Percentiles rank a stretch among this genome's conserved stretches.
phyloP scores from a whole-genome alignment of 257 asterid species.

The Schizonepeta tenuifolia region DNA sequence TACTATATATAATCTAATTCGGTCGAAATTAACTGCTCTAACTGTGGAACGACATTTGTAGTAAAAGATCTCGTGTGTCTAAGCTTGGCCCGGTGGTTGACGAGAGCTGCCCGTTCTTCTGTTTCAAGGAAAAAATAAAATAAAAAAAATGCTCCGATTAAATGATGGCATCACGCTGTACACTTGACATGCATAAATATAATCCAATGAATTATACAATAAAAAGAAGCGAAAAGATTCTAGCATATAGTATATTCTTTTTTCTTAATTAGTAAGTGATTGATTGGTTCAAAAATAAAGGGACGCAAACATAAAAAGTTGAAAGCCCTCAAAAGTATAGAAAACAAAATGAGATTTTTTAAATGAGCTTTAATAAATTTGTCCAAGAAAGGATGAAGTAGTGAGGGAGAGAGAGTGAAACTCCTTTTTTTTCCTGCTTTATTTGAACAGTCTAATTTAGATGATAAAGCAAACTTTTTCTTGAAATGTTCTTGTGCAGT shows the following conservation, averaged over 20 bases:
- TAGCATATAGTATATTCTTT: not conserved
- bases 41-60: not conserved
- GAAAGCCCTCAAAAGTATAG: constrained; percentile 46
- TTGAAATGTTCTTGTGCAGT: constrained; percentile 12
- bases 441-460: constrained; percentile 21
- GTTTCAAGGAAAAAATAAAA: no score
- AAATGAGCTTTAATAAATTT: constrained; percentile 41
- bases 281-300: no score
- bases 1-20: constrained; percentile 13
- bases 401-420: constrained; percentile 18
- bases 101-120: constrained; percentile 71
- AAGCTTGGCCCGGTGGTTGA: constrained; percentile 71
- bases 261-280: no score
- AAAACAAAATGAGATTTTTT: constrained; percentile 40
- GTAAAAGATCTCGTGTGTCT: constrained; percentile 9
- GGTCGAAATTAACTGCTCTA: constrained; percentile 1
- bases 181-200: not conserved
- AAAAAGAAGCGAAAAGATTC: not conserved
- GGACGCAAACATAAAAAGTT: constrained; percentile 45
- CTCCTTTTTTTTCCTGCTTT: constrained; percentile 30
- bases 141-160: not conserved
- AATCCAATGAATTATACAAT: not conserved
- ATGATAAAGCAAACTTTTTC: constrained; percentile 30
- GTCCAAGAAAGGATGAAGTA: constrained; percentile 44
- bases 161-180: not conserved